Conservation (phyloP, 345 rosid species). For the Bruguiera sexangula region DNA sequence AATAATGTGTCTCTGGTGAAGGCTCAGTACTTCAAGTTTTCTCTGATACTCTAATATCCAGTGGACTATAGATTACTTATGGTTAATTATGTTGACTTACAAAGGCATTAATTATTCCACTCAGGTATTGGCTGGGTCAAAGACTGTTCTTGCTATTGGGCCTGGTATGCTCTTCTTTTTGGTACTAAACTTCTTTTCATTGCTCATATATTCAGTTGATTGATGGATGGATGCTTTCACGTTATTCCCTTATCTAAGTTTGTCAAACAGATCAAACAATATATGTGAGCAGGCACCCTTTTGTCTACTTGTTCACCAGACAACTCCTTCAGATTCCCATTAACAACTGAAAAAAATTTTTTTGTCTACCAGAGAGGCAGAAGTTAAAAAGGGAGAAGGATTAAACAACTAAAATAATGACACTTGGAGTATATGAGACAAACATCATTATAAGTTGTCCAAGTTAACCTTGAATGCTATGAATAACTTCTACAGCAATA, state of each 20-base stretch:
- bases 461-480: too few relatives aligned
- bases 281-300: not conserved
- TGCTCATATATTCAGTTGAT: not conserved
- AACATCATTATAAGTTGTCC: too few relatives aligned
- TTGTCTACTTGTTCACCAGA: not conserved
- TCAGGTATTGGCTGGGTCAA: slow-evolving; percentile 84
- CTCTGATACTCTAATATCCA: too few relatives aligned
- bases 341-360: too few relatives aligned
- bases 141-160: slow-evolving; percentile 84
- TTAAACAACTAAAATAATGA: too few relatives aligned
- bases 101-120: not conserved
- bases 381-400: too few relatives aligned
- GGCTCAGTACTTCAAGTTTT: too few relatives aligned
- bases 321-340: not conserved
- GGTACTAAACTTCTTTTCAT: not conserved
- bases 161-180: slow-evolving; percentile 50
- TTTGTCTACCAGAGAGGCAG: too few relatives aligned
- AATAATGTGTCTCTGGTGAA: too few relatives aligned
- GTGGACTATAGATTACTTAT: too few relatives aligned
- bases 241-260: not conserved
- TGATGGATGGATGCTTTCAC: not conserved
- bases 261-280: not conserved
- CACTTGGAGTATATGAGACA: too few relatives aligned
- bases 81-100: not conserved
- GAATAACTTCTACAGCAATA: too few relatives aligned